Evolutionary conservation across 495 filamentous ascomycete species (phyloP).

Genomic region (Aspergillus saccharolyticus): DNA sequence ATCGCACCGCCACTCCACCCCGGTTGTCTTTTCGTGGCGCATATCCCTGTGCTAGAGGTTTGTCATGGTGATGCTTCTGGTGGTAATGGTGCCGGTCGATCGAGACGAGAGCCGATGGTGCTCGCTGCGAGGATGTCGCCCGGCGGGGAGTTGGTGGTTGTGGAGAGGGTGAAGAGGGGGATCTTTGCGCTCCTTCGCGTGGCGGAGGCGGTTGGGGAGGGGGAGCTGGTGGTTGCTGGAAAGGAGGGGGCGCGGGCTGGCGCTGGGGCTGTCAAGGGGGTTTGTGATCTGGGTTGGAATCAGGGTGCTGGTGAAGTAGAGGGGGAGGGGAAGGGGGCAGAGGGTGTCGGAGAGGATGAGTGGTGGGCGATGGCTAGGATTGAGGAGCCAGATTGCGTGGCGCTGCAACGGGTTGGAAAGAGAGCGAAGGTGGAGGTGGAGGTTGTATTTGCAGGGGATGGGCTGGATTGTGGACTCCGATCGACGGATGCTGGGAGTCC

Average conservation of each 20-base stretch:
- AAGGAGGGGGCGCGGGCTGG: neutral
- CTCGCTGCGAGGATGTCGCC: conserved; percentile 57
- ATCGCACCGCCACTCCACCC: conserved; percentile 48
- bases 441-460: neutral
- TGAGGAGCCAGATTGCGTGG: neutral
- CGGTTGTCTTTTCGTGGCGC: conserved; percentile 51
- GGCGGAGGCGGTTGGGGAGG: conserved; percentile 53
- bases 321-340: neutral
- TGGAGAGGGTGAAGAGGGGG: conserved; percentile 64
- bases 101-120: conserved; percentile 34
- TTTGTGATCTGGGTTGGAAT: conserved; percentile 2
- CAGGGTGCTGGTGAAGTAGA: conserved; percentile 23
- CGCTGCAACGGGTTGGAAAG: neutral
- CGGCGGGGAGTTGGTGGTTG: conserved; percentile 57
- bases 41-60: conserved; percentile 59
- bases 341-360: neutral
- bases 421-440: neutral
- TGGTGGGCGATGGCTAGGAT: neutral
- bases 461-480: neutral
- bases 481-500: neutral
- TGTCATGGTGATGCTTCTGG: conserved; percentile 13
- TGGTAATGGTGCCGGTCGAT: conserved; percentile 22
- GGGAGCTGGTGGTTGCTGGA: conserved; percentile 14
- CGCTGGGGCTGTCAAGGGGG: too few species aligned
- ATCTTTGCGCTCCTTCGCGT: conserved; percentile 71